Percentiles rank a stretch among this genome's conserved stretches.
phyloP scores from a whole-genome alignment of 352 stramenopile species.

The Phytophthora pini region DNA sequence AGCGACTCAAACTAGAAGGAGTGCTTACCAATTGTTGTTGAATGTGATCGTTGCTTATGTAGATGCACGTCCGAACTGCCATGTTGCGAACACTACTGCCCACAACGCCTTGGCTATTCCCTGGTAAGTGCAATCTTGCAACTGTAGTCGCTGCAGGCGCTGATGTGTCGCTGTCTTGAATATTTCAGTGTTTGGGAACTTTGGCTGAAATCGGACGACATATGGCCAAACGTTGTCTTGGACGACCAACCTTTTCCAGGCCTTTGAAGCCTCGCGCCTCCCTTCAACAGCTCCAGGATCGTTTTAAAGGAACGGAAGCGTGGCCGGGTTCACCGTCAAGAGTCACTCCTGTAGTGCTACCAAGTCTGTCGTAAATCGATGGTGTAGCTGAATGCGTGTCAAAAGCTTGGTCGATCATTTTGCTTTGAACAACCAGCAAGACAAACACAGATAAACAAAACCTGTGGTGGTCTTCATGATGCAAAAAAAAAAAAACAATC shows the following conservation, averaged over 20 bases:
- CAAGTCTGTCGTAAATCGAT: slow-evolving; percentile 19
- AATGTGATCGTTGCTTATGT: slow-evolving; percentile 4
- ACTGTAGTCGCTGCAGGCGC: neutral
- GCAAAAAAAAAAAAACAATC: slow-evolving; percentile 3
- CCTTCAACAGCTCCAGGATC: slow-evolving; percentile 72
- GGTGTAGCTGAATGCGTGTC: neutral
- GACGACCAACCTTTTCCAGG: slow-evolving; percentile 71
- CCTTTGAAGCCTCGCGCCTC: slow-evolving; percentile 64
- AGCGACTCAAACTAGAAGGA: neutral
- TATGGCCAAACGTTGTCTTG: slow-evolving; percentile 67
- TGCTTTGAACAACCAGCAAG: neutral
- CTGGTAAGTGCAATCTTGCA: slow-evolving; percentile 50
- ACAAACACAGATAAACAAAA: neutral
- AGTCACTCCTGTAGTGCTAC: neutral
- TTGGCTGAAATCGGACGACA: slow-evolving; percentile 62
- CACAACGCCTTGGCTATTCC: slow-evolving; percentile 65
- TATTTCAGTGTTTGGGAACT: slow-evolving; percentile 68
- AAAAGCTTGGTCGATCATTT: neutral
- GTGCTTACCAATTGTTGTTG: neutral
- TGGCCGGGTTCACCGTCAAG: slow-evolving; percentile 70
- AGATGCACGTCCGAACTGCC: slow-evolving; percentile 60
- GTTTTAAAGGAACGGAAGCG: slow-evolving; percentile 59
- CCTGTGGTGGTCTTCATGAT: too few species aligned
- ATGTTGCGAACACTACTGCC: slow-evolving; percentile 69
- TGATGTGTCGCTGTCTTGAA: slow-evolving; percentile 10